A percentile compares a stretch with the other conserved stretches of the same genome.
These are phyloP conservation scores for Cyamopsis tetragonoloba DNA, from an alignment of 306 rosid species.

Conservation along the genomic window DNA sequence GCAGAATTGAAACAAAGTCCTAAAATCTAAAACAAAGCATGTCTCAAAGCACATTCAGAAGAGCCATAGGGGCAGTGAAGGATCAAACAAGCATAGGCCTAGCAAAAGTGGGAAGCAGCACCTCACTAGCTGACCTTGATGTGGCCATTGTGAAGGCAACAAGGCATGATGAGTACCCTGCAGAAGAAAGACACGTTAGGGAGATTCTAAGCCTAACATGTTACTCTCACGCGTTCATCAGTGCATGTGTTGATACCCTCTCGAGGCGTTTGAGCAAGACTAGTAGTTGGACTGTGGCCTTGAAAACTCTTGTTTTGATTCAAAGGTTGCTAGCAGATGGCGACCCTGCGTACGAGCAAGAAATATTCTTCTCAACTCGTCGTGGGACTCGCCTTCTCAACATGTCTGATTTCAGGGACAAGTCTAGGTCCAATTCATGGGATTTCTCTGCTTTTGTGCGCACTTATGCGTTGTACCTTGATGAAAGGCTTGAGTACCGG, in stretches of 20 bases:
- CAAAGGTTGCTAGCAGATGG: constrained; percentile 73
- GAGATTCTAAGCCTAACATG: constrained; percentile 81
- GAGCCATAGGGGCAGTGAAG: constrained; percentile 85
- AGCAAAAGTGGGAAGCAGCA: constrained; percentile 73
- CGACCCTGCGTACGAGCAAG: constrained; percentile 75
- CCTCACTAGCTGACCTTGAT: constrained; percentile 62
- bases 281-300: constrained; percentile 72
- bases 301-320: constrained; percentile 62
- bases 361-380: constrained; percentile 78
- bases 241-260: constrained; percentile 55
- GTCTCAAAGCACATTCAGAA: constrained; percentile 60
- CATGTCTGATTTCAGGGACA: constrained; percentile 67
- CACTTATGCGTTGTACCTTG: constrained; percentile 71
- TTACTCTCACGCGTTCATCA: constrained; percentile 57
- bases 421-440: constrained; percentile 31
- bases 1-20: background rate
- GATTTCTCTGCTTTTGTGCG: constrained; percentile 75
- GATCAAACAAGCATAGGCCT: constrained; percentile 88
- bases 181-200: constrained; percentile 55
- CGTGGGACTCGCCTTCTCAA: constrained; percentile 80
- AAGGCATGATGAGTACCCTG: constrained; percentile 66
- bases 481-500: constrained; percentile 72
- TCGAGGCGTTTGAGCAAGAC: constrained; percentile 69
- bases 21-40: constrained; percentile 3
- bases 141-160: constrained; percentile 92